These are phyloP conservation scores for Ustilago hordei DNA, from an alignment of 1,284 basidiomycete genomes.

Conservation along the genomic window DNA sequence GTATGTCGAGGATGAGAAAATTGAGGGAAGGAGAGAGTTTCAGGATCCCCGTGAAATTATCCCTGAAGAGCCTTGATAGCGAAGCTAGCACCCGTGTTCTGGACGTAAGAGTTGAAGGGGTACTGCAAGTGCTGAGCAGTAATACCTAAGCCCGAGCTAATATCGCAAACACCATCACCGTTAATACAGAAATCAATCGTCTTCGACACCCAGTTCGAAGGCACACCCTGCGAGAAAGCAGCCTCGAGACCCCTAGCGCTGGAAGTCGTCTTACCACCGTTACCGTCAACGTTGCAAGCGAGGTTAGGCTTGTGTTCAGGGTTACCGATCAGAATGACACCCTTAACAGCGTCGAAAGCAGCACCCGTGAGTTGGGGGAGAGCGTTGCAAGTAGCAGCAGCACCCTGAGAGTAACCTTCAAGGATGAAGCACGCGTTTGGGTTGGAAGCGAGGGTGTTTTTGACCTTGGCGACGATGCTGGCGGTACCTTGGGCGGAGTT, in stretches of 20 bases:
- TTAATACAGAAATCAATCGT: conserved; percentile 64
- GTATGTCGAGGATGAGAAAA: neutral
- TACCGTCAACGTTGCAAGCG: conserved; percentile 63
- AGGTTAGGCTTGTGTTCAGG: conserved; percentile 62
- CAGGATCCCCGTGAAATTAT: neutral
- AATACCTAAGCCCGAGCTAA: conserved; percentile 52
- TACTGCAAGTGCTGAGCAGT: conserved; percentile 60
- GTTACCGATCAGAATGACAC: conserved; percentile 67
- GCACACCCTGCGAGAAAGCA: conserved; percentile 38
- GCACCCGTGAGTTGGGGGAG: conserved; percentile 49
- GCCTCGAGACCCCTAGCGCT: conserved; percentile 46
- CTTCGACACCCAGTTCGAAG: conserved; percentile 58
- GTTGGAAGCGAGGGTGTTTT: conserved; percentile 17
- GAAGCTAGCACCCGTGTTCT: conserved; percentile 55
- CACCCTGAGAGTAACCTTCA: conserved; percentile 61
- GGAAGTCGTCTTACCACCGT: conserved; percentile 58
- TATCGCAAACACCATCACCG: conserved; percentile 67
- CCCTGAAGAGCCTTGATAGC: conserved; percentile 39
- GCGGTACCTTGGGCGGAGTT: conserved; percentile 52
- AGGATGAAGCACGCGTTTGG: conserved; percentile 47
- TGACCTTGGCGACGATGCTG: conserved; percentile 51
- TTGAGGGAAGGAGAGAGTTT: neutral
- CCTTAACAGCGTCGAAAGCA: conserved; percentile 61
- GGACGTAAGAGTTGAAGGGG: conserved; percentile 40
- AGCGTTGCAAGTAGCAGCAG: conserved; percentile 65